Percentiles rank a stretch among this genome's conserved stretches.
phyloP scores from a whole-genome alignment of 2,329 filamentous ascomycete genomes.

The Talaromyces sp. region DNA sequence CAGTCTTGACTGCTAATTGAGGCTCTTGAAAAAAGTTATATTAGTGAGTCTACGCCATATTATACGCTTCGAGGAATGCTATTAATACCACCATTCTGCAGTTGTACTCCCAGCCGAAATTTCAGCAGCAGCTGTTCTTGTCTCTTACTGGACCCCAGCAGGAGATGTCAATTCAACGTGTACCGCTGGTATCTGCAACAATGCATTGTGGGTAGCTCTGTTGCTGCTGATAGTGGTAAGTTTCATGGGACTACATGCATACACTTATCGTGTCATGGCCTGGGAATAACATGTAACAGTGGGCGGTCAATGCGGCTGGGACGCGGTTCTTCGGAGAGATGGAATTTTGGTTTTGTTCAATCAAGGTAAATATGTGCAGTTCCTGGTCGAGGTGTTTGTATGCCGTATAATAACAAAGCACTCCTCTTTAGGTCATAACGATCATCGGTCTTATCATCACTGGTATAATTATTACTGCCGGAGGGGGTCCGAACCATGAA shows the following conservation, averaged over 20 bases:
- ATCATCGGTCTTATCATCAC: conserved; percentile 54
- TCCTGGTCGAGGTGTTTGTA: background rate
- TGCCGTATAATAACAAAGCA: background rate
- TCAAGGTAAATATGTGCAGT: conserved; percentile 35
- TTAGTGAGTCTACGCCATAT: background rate
- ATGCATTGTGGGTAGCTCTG: conserved; percentile 54
- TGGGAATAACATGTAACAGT: conserved; percentile 6
- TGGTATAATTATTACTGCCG: conserved; percentile 56
- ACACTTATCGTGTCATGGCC: background rate
- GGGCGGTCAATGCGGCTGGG: conserved; percentile 45
- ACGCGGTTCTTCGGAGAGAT: conserved; percentile 54
- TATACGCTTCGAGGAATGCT: background rate
- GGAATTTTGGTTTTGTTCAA: conserved; percentile 55
- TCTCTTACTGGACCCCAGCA: conserved; percentile 58
- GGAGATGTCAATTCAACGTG: conserved; percentile 36
- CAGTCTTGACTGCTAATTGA: no score
- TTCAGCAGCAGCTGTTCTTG: conserved; percentile 62
- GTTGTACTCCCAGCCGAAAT: conserved; percentile 52
- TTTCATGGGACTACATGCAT: background rate
- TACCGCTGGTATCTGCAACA: conserved; percentile 23
- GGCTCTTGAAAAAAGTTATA: background rate
- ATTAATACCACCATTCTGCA: background rate
- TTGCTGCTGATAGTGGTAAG: conserved; percentile 56
- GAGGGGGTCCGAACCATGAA: conserved; percentile 50
- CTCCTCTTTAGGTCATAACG: conserved; percentile 41